phyloP scores from a whole-genome alignment of 228 moss, liverwort and hornwort genomes.

The Sphagnum magellanicum region DNA sequence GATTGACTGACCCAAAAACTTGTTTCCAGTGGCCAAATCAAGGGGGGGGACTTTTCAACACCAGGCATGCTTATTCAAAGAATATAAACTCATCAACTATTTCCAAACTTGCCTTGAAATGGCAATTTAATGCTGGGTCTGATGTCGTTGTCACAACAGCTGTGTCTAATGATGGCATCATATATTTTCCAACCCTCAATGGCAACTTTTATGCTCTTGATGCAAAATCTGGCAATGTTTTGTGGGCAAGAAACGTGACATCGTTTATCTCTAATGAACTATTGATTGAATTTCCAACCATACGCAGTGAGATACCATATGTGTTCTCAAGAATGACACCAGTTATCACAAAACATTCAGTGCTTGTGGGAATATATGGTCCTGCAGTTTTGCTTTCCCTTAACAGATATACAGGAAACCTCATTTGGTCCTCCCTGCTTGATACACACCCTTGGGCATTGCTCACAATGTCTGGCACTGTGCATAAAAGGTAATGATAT shows the following conservation, averaged over 20 bases:
- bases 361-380: constrained; percentile 5
- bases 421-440: constrained; percentile 5
- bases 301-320: neutral
- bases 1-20: too few relatives aligned
- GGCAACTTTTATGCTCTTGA: constrained; percentile 2
- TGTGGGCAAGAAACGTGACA: constrained; percentile 1
- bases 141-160: constrained; percentile 4
- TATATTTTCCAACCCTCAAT: constrained; percentile 8
- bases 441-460: constrained; percentile 1
- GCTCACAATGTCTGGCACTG: constrained; percentile 8
- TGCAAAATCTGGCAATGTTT: neutral
- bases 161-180: constrained; percentile 7
- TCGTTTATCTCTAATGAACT: neutral
- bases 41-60: constrained; percentile 15
- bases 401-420: constrained; percentile 1
- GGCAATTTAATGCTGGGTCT: constrained; percentile 9
- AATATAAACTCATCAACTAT: constrained; percentile 7
- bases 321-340: neutral
- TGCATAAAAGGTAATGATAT: constrained; percentile 6
- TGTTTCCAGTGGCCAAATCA: constrained; percentile 14
- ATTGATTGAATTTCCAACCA: neutral
- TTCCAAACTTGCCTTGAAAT: constrained; percentile 8
- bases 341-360: neutral
- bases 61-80: constrained; percentile 6
- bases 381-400: constrained; percentile 7